Evolutionary conservation across 257 asterid species (phyloP), one percentile per base, ranked within the genome.

Genomic region (Striga asiatica): DNA sequence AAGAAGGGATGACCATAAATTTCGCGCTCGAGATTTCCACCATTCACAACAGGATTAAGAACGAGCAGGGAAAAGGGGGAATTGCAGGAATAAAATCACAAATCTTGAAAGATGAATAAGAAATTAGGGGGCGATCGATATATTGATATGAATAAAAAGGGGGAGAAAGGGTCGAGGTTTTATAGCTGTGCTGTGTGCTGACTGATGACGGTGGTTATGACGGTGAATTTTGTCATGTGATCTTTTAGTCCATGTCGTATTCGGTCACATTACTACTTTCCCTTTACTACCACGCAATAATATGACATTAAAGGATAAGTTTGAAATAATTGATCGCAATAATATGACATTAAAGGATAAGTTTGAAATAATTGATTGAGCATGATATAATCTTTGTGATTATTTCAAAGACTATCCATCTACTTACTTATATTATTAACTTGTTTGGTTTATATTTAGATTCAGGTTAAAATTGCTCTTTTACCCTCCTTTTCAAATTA

Each of bases 1-100:
- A 77, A 69, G 82, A 77, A 62, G 76, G 91, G 89, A 78, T 65
- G 95, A 87, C 72, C 96, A 83, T 78, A 21, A 84, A 84, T 56
- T 67, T 74, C 46, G 11, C 62, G 61, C 65, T 50, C 2, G 78
- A 74, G 66, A 69, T 78, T 76, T 81, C 91, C 76, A 84, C 94
- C 94, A 84, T 84, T 84, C 91, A 84, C 84, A 70, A 34, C 27
- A 62, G 39, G 58, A 58, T 47, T 17, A 2, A 49, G 23, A 41
- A 54, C 11, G 14, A 63, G 41, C 34, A 19, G 8, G 10, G 16
- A 14, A 34, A 22, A 18, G 50, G 49, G 32, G 34, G 18, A 8
- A 9, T 37, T 37, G n/a, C 14, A 27, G 50, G 34, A n/a, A n/a
- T n/a, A n/a, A n/a, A n/a, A n/a, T n/a, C n/a, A n/a, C n/a, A n/a